Evolutionary conservation across 2,329 filamentous ascomycete genomes (phyloP), one percentile per base, ranked within the genome.

Genomic region (Epichloe amarillans): DNA sequence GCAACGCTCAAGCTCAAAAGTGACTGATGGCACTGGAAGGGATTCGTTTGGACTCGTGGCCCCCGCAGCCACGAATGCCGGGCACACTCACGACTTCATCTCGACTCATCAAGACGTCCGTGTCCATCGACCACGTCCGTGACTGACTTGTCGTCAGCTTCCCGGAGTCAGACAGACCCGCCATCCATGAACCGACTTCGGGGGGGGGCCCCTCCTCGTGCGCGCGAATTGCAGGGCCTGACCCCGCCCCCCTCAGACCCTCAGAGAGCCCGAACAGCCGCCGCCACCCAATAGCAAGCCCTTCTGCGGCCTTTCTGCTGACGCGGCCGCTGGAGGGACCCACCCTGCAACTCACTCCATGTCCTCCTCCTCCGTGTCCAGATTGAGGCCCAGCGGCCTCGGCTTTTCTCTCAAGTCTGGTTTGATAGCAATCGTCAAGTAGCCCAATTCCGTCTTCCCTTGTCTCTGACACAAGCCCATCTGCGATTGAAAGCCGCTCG

Each of bases 281-380:
- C 17, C 33, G 19, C 37, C 41, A 30, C 42, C 44, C 47, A 50
- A 50, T 50, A 10, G 38, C 30, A 46, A 46, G 43, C 35, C 43
- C 21, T 41, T 41, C n/a, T 8, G 23, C 41, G 43, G 51, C 50
- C 54, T 43, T 45, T 50, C 43, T 51, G 56, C 52, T 58, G 53
- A 58, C 55, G 54, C 52, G 54, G 55, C 55, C 51, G 33, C 50
- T 46, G 12, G n/a, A 10, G 14, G 14, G 23, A 17, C 17, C 39
- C 35, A 17, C 17, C 39, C 35, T 21, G 21, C 21, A 15, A 35
- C 40, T 26, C 43, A 21, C 26, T 17, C 21, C 21, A 21, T 21
- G 21, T 21, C 21, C 21, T 21, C 21, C 21, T 21, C 21, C 21
- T 17, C 17, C 17, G 4, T 21, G 21, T 21, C 23, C 23, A 10